Base-by-base conservation (phyloP, 1,139 yeast genomes). In the Insectozyma bohioensis region DNA sequence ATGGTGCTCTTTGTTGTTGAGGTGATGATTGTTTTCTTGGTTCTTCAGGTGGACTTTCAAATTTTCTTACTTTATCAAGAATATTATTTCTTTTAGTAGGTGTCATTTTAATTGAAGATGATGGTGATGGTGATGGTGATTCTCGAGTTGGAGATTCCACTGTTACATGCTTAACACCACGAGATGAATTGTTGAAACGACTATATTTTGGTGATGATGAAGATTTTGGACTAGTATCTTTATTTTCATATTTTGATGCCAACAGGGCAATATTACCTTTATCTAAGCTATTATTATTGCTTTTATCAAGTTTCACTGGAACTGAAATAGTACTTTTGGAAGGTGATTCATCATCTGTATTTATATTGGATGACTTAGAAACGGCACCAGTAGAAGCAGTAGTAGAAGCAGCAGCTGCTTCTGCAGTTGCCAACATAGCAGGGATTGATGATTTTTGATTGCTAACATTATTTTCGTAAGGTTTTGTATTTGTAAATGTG, bases 1-100 rank as follows among this genome's bases (percentile, higher is more conserved):
- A 26, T 4, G 36, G 33, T 24, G 14, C 21, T 26, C 16, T 27
- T 13, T 23, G 26, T 26, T 11, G 39, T 18, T n/a, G 33, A 25
- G 31, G 39, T 41, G 41, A 15, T 6, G 24, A 20, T 8, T n/a
- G n/a, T n/a, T 7, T 16, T 4, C 12, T 12, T 12, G 22, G 27
- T 10, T 22, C 24, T 11, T 17, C 34, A 17, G 35, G 35, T 9
- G 66, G 56, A 34, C 54, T 54, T 41, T 67, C 72, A 42, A 64
- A 67, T 33, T 64, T 63, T 39, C 54, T 63, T 6, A 67, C 67
- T 41, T 59, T 61, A 36, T 67, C 72, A 35, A 65, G 51, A 11
- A 67, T 62, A 36, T 52, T 54, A 18, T 33, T 32, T 9, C 30
- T 28, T 25, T 27, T 39, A 3, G 30, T 18, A 9, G 38, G 40